Base-by-base conservation (phyloP, 768 basidiomycete genomes). In the Lactifluus volemus region DNA sequence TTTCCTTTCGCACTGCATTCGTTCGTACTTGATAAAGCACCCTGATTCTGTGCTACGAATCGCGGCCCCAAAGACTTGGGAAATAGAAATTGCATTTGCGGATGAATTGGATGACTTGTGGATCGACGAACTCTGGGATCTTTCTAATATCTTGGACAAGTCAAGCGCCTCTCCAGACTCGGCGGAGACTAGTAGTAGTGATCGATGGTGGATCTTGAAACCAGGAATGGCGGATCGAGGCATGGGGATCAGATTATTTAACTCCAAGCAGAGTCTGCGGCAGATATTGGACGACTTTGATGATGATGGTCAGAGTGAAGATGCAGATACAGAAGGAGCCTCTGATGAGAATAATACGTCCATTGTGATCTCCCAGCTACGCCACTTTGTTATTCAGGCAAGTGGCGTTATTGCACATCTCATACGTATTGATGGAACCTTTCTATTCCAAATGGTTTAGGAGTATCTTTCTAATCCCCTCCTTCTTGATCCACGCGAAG, bases 161-260 rank as follows among this genome's bases (percentile, higher is more conserved):
- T 60, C 39, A 3, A 57, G 49, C 1, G 61, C 63, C 1, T 57
- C 45, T 2, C 50, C 25, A 25, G 25, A 25, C 25, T 25, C 59
- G 29, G 53, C 59, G 29, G 53, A 66, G 8, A 55, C 56, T 42
- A 25, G 25, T 45, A 25, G 25, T 45, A 25, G 34, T 34, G 59
- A 65, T 17, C 76, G 66, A 53, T 98, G 96, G 96, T 98, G 87
- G 82, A 96, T 99, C 63, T 74, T 99, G 54, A 99, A 99, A 75
- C 95, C 97, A 49, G 92, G 93, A 17, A 96, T 99, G 90, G 88
- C 94, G 1, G 95, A 98, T 75, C 82, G 92, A 53, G 97, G 94
- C 12, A 92, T 92, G 80, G 97, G 96, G 2, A 94, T 99, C 65
- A 76, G 94, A 49, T 74, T 99, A 50, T 98, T 99, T 73, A 83